phyloP scores from a whole-genome alignment of 2,329 filamentous ascomycete genomes.

The Beauveria scarabaeidicola region DNA sequence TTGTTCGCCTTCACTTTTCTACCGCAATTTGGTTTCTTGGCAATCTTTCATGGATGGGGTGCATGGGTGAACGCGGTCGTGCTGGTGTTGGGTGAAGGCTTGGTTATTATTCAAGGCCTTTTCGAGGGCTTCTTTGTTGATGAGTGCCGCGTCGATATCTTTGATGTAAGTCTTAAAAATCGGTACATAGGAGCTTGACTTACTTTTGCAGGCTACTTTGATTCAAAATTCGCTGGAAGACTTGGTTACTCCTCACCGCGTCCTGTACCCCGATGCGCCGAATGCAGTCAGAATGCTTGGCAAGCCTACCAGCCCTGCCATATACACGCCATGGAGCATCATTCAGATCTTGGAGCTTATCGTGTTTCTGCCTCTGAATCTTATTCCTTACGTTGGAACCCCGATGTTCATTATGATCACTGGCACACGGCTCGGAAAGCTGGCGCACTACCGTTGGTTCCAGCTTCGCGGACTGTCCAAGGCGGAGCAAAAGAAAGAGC shows the following conservation, averaged over 20 bases:
- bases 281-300: slow-evolving; percentile 73
- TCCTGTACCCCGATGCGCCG: slow-evolving; percentile 58
- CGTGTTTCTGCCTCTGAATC: slow-evolving; percentile 70
- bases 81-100: slow-evolving; percentile 73
- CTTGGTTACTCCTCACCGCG: slow-evolving; percentile 57
- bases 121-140: slow-evolving; percentile 80
- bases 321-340: slow-evolving; percentile 83
- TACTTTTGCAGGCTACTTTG: slow-evolving; percentile 50
- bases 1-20: slow-evolving; percentile 85
- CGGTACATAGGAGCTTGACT: neutral
- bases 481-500: slow-evolving; percentile 63
- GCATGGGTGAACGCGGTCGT: slow-evolving; percentile 90
- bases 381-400: slow-evolving; percentile 75
- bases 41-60: slow-evolving; percentile 76
- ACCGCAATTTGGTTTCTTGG: slow-evolving; percentile 80
- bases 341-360: slow-evolving; percentile 86
- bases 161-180: slow-evolving; percentile 55
- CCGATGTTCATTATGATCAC: slow-evolving; percentile 83
- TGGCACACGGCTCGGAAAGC: slow-evolving; percentile 76
- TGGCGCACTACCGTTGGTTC: slow-evolving; percentile 89
- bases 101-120: slow-evolving; percentile 59
- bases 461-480: slow-evolving; percentile 67
- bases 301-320: slow-evolving; percentile 65
- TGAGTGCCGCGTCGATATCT: slow-evolving; percentile 69
- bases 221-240: slow-evolving; percentile 64